Base-by-base conservation (phyloP, 768 basidiomycete species). In the Leccinum incarnatum region DNA sequence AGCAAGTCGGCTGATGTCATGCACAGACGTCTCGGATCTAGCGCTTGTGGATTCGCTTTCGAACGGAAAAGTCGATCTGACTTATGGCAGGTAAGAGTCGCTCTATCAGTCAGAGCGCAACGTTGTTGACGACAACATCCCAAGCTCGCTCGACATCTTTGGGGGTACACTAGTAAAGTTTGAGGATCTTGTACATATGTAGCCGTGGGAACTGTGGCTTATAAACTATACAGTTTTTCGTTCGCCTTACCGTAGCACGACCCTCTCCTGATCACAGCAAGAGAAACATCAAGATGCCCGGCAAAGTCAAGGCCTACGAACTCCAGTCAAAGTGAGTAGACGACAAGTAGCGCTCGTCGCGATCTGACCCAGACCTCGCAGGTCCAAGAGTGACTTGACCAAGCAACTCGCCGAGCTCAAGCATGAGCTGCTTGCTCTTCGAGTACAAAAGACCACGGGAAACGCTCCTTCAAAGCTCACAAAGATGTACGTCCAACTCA, bases 371-470 rank as follows among this genome's bases (percentile, higher is more conserved):
- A 19, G 30, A 56, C 37, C 25, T 58, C 62, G 45, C 70, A 95
- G 95, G 87, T 91, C 90, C 64, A 98, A 97, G 83, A 91, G 88
- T 80, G 96, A 98, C 85, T 88, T 98, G 81, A 78, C 85, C 65
- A 95, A 95, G 78, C 93, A 97, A 78, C 86, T 98, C 61, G 75
- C 76, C 53, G 97, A 98, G 77, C 84, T 99, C 79, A 98, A 95
- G 88, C 86, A 80, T 61, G 97, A 99, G 85, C 91, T 98, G 69
- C 83, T 93, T 63, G 81, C 82, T 71, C 84, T 99, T 77, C 88
- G 96, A 70, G 97, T 99, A 63, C 94, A 97, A 84, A 98, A 98
- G 85, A 93, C 96, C 72, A 91, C 93, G 61, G 95, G 95, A 71
- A 94, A 95, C 34, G 91, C 93, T 67, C 89, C 95, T 58, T 87